These are phyloP conservation scores for Pythium rhizo-oryzae DNA, from an alignment of 352 stramenopile genomes.

Conservation along the genomic window DNA sequence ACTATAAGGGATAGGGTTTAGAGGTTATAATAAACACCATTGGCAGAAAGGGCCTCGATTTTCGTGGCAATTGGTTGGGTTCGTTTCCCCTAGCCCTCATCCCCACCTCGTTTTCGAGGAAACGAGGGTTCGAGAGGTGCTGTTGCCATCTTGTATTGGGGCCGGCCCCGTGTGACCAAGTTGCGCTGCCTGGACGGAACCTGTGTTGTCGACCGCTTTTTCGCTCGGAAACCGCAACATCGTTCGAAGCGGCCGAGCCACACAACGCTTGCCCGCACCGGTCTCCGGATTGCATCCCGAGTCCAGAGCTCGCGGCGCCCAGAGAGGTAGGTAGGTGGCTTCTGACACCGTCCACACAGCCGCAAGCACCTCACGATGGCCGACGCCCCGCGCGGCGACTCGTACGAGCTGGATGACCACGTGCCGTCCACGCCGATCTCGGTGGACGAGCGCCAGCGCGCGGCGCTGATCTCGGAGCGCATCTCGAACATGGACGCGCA, in stretches of 20 bases:
- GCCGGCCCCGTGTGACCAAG: neutral
- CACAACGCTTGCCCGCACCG: no score
- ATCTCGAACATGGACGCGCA: slow-evolving; percentile 28
- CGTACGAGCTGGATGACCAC: slow-evolving; percentile 24
- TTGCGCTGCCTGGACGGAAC: no score
- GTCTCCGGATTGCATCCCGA: neutral
- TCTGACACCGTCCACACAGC: neutral
- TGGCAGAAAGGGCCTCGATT: neutral
- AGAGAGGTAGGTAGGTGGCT: neutral
- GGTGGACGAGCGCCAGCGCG: slow-evolving; percentile 27
- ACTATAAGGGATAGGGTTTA: neutral
- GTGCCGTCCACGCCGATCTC: slow-evolving; percentile 31
- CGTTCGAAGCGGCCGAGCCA: neutral
- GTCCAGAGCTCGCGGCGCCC: neutral
- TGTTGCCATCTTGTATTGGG: neutral
- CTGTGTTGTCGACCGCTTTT: neutral
- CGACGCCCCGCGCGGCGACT: slow-evolving; percentile 8
- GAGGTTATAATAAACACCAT: neutral
- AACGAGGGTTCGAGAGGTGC: neutral
- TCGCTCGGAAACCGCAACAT: neutral
- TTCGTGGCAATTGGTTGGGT: no score
- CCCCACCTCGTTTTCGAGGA: neutral
- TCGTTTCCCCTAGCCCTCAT: neutral
- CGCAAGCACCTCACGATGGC: neutral
- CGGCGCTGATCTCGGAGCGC: slow-evolving; percentile 31